Conservation (phyloP, 2,329 filamentous ascomycete species). For the Bipolaris zeicola region DNA sequence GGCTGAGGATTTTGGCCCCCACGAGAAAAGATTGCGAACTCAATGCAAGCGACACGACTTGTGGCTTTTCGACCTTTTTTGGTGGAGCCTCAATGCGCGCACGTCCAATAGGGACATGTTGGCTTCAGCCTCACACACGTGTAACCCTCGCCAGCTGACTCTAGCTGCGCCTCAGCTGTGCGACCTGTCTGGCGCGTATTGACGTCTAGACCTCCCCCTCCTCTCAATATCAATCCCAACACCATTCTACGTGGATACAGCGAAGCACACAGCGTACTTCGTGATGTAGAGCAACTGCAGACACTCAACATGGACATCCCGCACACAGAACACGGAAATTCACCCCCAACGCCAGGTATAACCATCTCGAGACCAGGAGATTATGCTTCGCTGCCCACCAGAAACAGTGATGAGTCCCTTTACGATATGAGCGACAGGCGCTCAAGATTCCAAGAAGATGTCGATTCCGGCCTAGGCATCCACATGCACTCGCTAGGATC, state of each 20-base stretch:
- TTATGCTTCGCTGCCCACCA: conserved; percentile 22
- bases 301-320: conserved; percentile 10
- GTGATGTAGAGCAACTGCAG: neutral
- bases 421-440: conserved; percentile 15
- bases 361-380: conserved; percentile 19
- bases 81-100: neutral
- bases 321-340: conserved; percentile 12
- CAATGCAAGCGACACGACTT: conserved; percentile 19
- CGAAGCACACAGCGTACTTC: neutral
- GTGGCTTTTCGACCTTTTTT: conserved; percentile 6
- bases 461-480: conserved; percentile 35
- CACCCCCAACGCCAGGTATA: conserved; percentile 28
- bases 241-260: neutral
- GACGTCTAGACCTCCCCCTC: neutral
- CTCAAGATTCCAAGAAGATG: conserved; percentile 24
- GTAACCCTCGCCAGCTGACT: conserved; percentile 20
- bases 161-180: conserved; percentile 21
- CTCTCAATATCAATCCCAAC: neutral
- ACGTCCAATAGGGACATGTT: conserved; percentile 10
- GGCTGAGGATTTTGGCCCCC: neutral
- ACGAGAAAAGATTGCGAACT: neutral
- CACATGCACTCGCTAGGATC: conserved; percentile 32
- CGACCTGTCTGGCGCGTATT: neutral
- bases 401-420: conserved; percentile 25
- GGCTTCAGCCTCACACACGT: conserved; percentile 21